Percentiles rank a stretch among this genome's conserved stretches.
phyloP scores from a whole-genome alignment of 2,329 filamentous ascomycete species.

The Endothia cerciana region DNA sequence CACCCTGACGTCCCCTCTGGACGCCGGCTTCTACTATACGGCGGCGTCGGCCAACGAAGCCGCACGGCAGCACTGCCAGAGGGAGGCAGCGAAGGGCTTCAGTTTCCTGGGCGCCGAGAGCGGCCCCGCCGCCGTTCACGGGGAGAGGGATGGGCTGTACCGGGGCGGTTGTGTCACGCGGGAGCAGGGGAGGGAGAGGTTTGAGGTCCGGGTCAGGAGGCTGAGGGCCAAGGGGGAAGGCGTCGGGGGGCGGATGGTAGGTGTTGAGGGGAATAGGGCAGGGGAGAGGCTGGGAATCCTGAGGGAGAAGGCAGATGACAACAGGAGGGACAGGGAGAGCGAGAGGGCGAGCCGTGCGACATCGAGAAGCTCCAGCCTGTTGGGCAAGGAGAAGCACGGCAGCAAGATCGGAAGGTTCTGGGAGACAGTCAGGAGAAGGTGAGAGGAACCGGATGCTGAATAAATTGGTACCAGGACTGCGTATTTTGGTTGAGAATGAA shows the following conservation, averaged over 20 bases:
- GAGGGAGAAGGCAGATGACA: slow-evolving; percentile 16
- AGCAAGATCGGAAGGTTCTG: slow-evolving; percentile 20
- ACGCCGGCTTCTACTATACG: slow-evolving; percentile 23
- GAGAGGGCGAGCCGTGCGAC: slow-evolving; percentile 3
- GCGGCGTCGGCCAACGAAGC: slow-evolving; percentile 25
- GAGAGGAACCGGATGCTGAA: not conserved
- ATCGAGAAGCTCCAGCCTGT: slow-evolving; percentile 17
- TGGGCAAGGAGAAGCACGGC: slow-evolving; percentile 5
- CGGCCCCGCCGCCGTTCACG: slow-evolving; percentile 18
- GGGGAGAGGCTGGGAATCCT: slow-evolving; percentile 12
- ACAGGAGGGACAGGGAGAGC: not conserved
- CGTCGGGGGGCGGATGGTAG: slow-evolving; percentile 7
- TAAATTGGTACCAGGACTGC: not conserved
- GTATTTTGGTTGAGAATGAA: not conserved
- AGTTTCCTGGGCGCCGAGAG: not conserved
- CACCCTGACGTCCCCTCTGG: slow-evolving; percentile 16
- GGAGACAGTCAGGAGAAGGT: slow-evolving; percentile 10
- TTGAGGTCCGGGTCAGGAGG: slow-evolving; percentile 24
- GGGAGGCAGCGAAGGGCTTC: slow-evolving; percentile 19
- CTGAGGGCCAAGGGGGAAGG: slow-evolving; percentile 22
- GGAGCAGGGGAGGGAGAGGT: slow-evolving; percentile 24
- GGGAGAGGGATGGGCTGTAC: slow-evolving; percentile 26
- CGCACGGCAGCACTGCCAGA: slow-evolving; percentile 22
- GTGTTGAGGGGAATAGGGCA: slow-evolving; percentile 1
- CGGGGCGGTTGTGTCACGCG: slow-evolving; percentile 21